A percentile compares a stretch with the other conserved stretches of the same genome.
Conservation (phyloP, 2,329 filamentous ascomycete genomes). For the Alternaria alternata region DNA sequence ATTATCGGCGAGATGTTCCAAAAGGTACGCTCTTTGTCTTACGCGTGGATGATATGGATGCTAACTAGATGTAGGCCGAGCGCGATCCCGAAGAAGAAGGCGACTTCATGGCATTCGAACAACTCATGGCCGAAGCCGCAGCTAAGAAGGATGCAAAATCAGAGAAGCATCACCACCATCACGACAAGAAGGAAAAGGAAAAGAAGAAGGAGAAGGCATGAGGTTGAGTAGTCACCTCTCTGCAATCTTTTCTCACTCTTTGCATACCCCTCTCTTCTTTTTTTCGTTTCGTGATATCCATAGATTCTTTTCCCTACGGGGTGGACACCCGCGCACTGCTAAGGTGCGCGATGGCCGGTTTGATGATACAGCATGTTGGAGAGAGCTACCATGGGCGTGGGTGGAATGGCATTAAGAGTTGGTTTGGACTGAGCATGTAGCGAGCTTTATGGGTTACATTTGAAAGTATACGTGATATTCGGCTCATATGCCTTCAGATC, state of each 20-base stretch:
- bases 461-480: background rate
- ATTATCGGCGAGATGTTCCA: conserved; percentile 88
- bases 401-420: background rate
- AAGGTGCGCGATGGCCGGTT: background rate
- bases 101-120: conserved; percentile 98
- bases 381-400: background rate
- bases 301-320: conserved; percentile 28
- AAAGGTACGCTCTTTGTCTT: conserved; percentile 67
- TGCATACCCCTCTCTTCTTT: conserved; percentile 10
- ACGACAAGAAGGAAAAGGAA: conserved; percentile 45
- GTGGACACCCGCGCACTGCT: background rate
- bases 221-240: conserved; percentile 6
- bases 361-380: background rate
- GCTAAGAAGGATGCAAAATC: conserved; percentile 89
- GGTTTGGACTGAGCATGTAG: background rate
- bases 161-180: conserved; percentile 73
- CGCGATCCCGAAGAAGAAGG: conserved; percentile 95
- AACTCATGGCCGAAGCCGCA: conserved; percentile 94
- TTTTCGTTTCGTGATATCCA: conserved; percentile 40
- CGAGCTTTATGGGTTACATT: background rate
- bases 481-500: background rate
- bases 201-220: conserved; percentile 38
- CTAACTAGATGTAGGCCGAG: conserved; percentile 68
- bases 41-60: background rate
- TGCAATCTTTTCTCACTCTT: background rate